Evolutionary conservation across 768 basidiomycete genomes (phyloP).

Genomic region (Tulasnella sp.): DNA sequence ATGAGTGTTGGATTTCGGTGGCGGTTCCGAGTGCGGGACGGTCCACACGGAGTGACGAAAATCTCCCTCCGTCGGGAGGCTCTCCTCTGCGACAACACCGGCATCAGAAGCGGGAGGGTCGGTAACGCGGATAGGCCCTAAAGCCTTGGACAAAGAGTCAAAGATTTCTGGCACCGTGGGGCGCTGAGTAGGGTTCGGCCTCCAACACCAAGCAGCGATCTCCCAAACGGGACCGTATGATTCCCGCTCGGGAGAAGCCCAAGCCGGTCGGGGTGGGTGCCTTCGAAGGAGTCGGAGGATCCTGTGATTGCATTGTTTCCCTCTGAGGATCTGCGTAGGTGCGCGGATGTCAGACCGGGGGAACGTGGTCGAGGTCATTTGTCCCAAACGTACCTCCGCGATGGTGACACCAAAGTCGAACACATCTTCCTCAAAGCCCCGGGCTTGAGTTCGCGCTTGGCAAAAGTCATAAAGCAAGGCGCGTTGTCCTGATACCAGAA

Average conservation of each 20-base stretch:
- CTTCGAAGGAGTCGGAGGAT: neutral
- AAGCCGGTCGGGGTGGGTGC: neutral
- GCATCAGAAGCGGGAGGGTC: neutral
- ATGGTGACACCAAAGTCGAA: neutral
- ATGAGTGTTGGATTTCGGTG: neutral
- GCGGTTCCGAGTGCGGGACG: neutral
- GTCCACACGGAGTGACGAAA: neutral
- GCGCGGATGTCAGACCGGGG: neutral
- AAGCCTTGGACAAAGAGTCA: neutral
- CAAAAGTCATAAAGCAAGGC: neutral
- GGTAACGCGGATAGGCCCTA: neutral
- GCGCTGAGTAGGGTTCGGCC: neutral
- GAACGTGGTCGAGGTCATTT: no score
- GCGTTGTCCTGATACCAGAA: neutral
- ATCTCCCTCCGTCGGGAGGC: neutral
- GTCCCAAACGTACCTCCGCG: neutral
- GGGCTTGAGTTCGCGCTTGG: neutral
- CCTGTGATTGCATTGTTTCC: neutral
- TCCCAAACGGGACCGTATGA: neutral
- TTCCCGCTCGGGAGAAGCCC: neutral
- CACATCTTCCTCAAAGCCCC: neutral
- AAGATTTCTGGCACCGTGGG: neutral
- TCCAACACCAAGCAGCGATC: neutral
- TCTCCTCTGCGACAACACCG: neutral
- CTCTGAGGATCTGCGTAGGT: neutral